phyloP scores from a whole-genome alignment of 441 rosid genomes.

The Pelargonium cotyledonis region DNA sequence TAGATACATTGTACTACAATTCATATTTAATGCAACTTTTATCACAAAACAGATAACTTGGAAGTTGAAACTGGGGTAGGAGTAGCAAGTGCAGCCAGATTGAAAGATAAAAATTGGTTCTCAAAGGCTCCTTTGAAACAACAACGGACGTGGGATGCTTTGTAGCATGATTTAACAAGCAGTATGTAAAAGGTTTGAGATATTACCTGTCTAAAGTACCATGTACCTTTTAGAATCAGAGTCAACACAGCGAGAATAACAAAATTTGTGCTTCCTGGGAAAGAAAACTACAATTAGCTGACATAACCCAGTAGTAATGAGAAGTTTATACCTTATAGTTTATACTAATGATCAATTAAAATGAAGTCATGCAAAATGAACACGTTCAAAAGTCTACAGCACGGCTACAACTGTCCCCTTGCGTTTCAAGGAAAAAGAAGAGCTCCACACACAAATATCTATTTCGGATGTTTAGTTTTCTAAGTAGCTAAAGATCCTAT shows the following conservation, averaged over 20 bases:
- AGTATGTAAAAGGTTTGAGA: neutral
- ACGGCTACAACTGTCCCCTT: no score
- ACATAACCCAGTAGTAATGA: neutral
- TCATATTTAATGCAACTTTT: neutral
- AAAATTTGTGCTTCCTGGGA: constrained; percentile 81
- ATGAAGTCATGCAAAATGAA: neutral
- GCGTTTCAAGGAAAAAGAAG: no score
- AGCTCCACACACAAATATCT: no score
- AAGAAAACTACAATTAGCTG: neutral
- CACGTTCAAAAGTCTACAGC: neutral
- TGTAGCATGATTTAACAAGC: neutral
- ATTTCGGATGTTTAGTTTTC: no score
- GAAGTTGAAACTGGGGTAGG: neutral
- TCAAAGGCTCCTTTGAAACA: no score
- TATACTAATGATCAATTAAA: neutral
- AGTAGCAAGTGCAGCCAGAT: neutral
- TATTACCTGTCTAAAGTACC: constrained; percentile 82
- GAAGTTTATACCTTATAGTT: neutral
- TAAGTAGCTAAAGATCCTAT: neutral
- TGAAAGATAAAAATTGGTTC: neutral
- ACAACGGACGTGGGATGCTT: neutral
- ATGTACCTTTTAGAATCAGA: constrained; percentile 59
- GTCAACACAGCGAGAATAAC: constrained; percentile 71
- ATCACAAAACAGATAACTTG: neutral
- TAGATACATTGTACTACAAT: neutral